Evolutionary conservation across 345 rosid genomes (phyloP).

Genomic region (Garcia nutans): DNA sequence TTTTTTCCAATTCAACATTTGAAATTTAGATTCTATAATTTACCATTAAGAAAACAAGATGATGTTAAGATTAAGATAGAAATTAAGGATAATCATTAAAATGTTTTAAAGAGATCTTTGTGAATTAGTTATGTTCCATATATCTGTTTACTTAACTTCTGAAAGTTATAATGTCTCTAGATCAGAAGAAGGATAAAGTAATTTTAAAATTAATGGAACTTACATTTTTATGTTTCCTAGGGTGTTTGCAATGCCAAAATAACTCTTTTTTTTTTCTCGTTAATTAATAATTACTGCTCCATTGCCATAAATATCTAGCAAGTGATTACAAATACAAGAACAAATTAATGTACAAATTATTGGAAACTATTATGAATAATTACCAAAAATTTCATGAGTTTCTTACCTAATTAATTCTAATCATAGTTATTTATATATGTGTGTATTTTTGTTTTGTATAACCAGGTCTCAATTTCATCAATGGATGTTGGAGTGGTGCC

Average conservation of each 20-base stretch:
- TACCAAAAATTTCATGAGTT: not conserved
- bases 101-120: not conserved
- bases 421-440: not conserved
- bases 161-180: too few relatives aligned
- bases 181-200: too few relatives aligned
- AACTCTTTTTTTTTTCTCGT: not conserved
- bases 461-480: conserved; percentile 70
- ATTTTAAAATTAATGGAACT: too few relatives aligned
- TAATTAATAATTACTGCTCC: not conserved
- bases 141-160: too few relatives aligned
- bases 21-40: not conserved
- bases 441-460: not conserved
- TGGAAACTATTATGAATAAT: too few relatives aligned
- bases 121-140: not conserved
- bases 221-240: too few relatives aligned
- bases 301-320: not conserved
- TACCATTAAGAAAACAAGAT: not conserved
- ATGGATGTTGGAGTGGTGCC: conserved; percentile 69
- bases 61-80: not conserved
- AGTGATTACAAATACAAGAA: not conserved
- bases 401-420: not conserved
- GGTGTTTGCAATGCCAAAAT: too few relatives aligned
- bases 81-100: too few relatives aligned
- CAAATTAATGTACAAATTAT: not conserved
- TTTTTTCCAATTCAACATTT: conserved; percentile 14